phyloP scores from a whole-genome alignment of 2,329 filamentous ascomycete genomes.

The Trichoderma atrobrunneum region DNA sequence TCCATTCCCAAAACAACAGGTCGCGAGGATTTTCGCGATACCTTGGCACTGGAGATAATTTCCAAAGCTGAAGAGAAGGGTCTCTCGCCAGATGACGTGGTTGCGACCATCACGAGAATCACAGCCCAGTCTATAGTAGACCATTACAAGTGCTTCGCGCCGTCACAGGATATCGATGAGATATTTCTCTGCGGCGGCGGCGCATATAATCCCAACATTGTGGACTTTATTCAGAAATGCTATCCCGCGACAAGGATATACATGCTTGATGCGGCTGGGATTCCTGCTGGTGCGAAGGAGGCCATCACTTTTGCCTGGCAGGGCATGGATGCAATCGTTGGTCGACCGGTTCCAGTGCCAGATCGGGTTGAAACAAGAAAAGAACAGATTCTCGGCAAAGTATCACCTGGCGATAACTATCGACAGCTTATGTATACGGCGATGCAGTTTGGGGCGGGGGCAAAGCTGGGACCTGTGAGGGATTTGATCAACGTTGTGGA shows the following conservation, averaged over 20 bases:
- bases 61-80: conserved; percentile 37
- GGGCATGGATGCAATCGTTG: conserved; percentile 57
- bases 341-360: conserved; percentile 53
- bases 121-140: conserved; percentile 33
- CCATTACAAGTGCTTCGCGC: conserved; percentile 22
- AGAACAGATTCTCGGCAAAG: conserved; percentile 53
- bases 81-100: conserved; percentile 41
- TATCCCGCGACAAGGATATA: conserved; percentile 48
- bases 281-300: conserved; percentile 54
- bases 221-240: conserved; percentile 47
- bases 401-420: conserved; percentile 55
- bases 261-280: conserved; percentile 51
- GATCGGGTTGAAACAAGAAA: conserved; percentile 49
- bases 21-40: conserved; percentile 50
- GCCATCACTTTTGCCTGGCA: conserved; percentile 52
- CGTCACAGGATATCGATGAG: conserved; percentile 38
- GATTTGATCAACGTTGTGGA: conserved; percentile 50
- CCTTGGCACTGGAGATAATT: conserved; percentile 44
- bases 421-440: conserved; percentile 51
- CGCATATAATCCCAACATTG: conserved; percentile 57
- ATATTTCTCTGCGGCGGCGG: conserved; percentile 61
- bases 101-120: conserved; percentile 51
- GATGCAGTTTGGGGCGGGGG: conserved; percentile 47
- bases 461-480: conserved; percentile 45
- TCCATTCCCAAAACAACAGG: conserved; percentile 48